Percentiles rank a stretch among this genome's conserved stretches.
These are phyloP conservation scores for Laburnicola sp. DNA, from an alignment of 2,329 filamentous ascomycete species.

Conservation along the genomic window DNA sequence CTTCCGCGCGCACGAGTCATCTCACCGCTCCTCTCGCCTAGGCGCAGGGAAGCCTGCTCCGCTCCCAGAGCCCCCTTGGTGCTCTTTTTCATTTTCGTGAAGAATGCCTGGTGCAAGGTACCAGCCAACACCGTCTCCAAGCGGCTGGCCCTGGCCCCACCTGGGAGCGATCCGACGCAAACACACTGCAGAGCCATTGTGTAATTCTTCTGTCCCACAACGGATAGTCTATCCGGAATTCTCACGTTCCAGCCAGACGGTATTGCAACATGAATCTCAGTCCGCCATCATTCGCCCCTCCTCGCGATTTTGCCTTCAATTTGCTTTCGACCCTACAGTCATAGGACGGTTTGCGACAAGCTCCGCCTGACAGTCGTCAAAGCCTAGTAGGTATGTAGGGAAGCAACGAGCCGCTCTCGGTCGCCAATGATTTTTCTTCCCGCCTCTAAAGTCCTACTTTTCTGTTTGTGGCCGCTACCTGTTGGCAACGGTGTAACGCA, in stretches of 20 bases:
- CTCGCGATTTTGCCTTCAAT: constrained; percentile 10
- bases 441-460: constrained; percentile 8
- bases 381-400: constrained; percentile 12
- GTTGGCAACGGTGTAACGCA: constrained; percentile 31
- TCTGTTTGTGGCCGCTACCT: constrained; percentile 28
- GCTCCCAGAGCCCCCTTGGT: constrained; percentile 25
- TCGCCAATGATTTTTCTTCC: constrained; percentile 13
- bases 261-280: constrained; percentile 11
- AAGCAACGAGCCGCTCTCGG: constrained; percentile 18
- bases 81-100: constrained; percentile 36
- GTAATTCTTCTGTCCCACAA: constrained; percentile 31
- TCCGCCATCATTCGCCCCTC: constrained; percentile 22
- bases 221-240: constrained; percentile 20
- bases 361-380: constrained; percentile 21
- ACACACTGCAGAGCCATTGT: constrained; percentile 37
- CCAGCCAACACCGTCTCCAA: constrained; percentile 25
- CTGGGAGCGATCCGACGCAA: constrained; percentile 28
- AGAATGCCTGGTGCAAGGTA: constrained; percentile 31
- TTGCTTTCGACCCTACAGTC: constrained; percentile 16
- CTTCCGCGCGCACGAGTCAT: constrained; percentile 41
- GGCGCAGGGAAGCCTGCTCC: constrained; percentile 29
- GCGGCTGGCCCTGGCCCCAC: constrained; percentile 27
- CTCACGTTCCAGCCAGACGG: constrained; percentile 25
- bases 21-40: constrained; percentile 36
- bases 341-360: constrained; percentile 21